These are phyloP conservation scores for Echeveria elegans DNA, from an alignment of 164 flowering plant species.

Conservation along the genomic window DNA sequence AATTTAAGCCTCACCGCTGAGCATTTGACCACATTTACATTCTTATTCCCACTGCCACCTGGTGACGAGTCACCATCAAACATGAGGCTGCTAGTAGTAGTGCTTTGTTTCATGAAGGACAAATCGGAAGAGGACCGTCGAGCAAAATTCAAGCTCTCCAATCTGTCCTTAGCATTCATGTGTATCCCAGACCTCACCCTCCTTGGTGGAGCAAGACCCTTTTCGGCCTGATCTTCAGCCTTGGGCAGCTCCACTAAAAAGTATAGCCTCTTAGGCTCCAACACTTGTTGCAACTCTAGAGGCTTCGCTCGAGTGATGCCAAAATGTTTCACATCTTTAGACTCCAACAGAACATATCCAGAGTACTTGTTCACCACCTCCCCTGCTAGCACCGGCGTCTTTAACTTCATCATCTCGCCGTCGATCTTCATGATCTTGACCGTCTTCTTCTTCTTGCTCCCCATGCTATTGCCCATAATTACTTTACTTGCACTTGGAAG, in stretches of 20 bases:
- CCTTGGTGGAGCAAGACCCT: conserved; percentile 14
- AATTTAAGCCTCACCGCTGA: conserved; percentile 28
- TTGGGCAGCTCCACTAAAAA: conserved; percentile 45
- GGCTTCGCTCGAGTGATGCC: conserved; percentile 47
- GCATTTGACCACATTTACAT: too few relatives aligned
- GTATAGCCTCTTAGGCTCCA: conserved; percentile 39
- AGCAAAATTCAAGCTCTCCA: conserved; percentile 38
- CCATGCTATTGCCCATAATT: conserved; percentile 46
- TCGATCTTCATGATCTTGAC: conserved; percentile 46
- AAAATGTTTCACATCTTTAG: conserved; percentile 40
- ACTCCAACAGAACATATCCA: conserved; percentile 40
- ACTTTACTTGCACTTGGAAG: neutral
- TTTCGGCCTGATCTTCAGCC: conserved; percentile 19
- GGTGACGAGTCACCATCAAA: too few relatives aligned
- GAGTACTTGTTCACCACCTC: conserved; percentile 43
- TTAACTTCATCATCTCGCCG: conserved; percentile 45
- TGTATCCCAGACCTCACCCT: conserved; percentile 32
- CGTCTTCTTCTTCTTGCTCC: conserved; percentile 25
- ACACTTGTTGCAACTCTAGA: conserved; percentile 21
- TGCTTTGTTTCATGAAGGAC: conserved; percentile 17
- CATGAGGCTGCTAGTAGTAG: neutral
- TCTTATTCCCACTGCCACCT: neutral
- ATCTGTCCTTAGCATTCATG: conserved; percentile 50
- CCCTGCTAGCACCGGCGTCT: conserved; percentile 34
- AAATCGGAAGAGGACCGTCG: conserved; percentile 42